Base-by-base conservation (phyloP, 108 stramenopile genomes). In the Cyclotella distinguenda region DNA sequence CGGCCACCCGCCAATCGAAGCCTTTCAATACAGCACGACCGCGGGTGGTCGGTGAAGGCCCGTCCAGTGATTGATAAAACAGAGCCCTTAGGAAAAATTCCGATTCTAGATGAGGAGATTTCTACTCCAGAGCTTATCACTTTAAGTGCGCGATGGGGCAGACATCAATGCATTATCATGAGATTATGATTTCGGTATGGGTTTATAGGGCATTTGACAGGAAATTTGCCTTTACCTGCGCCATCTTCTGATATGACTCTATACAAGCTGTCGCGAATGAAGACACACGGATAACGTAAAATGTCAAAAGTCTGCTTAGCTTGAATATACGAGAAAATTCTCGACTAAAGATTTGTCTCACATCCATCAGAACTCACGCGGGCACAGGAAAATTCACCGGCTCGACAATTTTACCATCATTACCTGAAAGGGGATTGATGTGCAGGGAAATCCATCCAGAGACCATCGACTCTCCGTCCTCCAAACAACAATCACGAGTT, bases 371-470 rank as follows among this genome's bases (percentile, higher is more conserved):
- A 18, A 48, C 46, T 23, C 63, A 35, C 15, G 78, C 78, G 3
- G 95, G 92, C 8, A 78, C 64, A 26, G 89, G 82, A 63, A 93
- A 80, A 15, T 84, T 68, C 0, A 96, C 47, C 21, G 91, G 88
- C 45, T 83, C 76, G 4, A 80, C 79, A 33, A 96, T 72, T 8
- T 75, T 68, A 1, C 95, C 95, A 21, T 88, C 53, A 64, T 94
- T 89, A 21, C 95, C 92, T 4, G 77, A 74, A 6, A 90, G 68
- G 4, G 95, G 95, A 79, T 96, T 96, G 16, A 96, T 71, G 39
- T 66, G 83, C 77, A 94, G 87, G 13, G 89, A 90, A 53, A 92
- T 93, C 90, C 89, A 96, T 38, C 95, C 95, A 19, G 78, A 1
- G 25, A 48, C 23, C 46, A 23, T 22, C 18, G 21, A 23, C 46